Conservation (phyloP, 805 yeast genomes). For the Scheffersomyces lignosus region DNA sequence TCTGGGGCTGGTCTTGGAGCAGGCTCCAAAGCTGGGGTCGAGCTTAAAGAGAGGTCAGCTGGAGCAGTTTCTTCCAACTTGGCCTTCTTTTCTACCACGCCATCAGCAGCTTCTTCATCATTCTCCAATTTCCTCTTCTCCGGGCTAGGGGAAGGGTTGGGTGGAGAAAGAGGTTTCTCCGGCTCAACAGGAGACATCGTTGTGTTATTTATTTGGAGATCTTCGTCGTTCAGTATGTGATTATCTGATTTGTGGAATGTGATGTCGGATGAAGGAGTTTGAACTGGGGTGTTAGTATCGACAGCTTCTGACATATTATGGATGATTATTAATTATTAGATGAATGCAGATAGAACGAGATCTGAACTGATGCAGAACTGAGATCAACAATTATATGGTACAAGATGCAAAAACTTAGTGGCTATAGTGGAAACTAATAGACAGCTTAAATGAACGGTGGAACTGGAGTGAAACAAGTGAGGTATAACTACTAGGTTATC, state of each 20-base stretch:
- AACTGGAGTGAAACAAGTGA: too few relatives aligned
- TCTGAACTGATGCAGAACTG: too few relatives aligned
- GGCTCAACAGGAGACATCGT: constrained; percentile 13
- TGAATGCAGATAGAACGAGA: too few relatives aligned
- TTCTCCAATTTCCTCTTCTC: constrained; percentile 33
- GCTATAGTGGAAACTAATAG: too few relatives aligned
- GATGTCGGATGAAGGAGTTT: constrained; percentile 36
- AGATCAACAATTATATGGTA: too few relatives aligned
- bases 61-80: constrained; percentile 1
- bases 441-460: too few relatives aligned
- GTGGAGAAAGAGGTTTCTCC: constrained; percentile 45
- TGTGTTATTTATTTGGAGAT: background rate
- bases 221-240: constrained; percentile 5
- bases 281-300: constrained; percentile 39
- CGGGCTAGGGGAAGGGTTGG: constrained; percentile 46
- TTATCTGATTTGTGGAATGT: constrained; percentile 23
- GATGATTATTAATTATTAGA: too few relatives aligned
- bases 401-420: too few relatives aligned
- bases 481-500: too few relatives aligned
- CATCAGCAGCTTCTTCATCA: constrained; percentile 12
- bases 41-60: background rate
- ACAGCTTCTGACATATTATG: constrained; percentile 26
- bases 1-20: constrained; percentile 77
- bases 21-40: constrained; percentile 34
- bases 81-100: constrained; percentile 7